phyloP scores from a whole-genome alignment of 306 rosid genomes.

The Ziziphus jujuba region DNA sequence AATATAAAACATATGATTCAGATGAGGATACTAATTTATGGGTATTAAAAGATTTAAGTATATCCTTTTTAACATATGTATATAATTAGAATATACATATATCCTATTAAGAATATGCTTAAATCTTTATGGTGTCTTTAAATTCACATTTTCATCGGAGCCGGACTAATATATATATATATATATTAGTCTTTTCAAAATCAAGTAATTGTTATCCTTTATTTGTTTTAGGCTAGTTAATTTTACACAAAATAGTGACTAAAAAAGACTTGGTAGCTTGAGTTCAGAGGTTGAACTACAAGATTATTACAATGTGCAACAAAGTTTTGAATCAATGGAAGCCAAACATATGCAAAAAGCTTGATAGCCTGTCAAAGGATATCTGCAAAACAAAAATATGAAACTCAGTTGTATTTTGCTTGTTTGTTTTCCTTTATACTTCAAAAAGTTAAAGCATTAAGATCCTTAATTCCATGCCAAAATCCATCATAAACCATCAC shows the following conservation, averaged over 20 bases:
- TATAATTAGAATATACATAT: too few species aligned
- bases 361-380: constrained; percentile 95
- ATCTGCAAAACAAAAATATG: constrained; percentile 46
- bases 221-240: too few species aligned
- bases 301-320: constrained; percentile 59
- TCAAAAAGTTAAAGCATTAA: not conserved
- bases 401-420: constrained; percentile 4
- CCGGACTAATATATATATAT: too few species aligned
- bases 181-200: too few species aligned
- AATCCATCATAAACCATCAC: not conserved
- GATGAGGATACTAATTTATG: too few species aligned
- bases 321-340: constrained; percentile 86
- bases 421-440: not conserved
- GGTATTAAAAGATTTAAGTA: too few species aligned
- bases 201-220: too few species aligned
- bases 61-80: too few species aligned
- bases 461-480: not conserved
- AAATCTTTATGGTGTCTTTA: too few species aligned
- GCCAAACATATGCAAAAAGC: constrained; percentile 90
- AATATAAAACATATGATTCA: too few species aligned
- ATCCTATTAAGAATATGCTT: too few species aligned
- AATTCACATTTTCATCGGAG: too few species aligned
- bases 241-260: not conserved
- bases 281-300: constrained; percentile 63
- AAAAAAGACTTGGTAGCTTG: not conserved